Percentiles rank a stretch among this genome's conserved stretches.
phyloP scores from a whole-genome alignment of 306 rosid species.

The Styphnolobium japonicum region DNA sequence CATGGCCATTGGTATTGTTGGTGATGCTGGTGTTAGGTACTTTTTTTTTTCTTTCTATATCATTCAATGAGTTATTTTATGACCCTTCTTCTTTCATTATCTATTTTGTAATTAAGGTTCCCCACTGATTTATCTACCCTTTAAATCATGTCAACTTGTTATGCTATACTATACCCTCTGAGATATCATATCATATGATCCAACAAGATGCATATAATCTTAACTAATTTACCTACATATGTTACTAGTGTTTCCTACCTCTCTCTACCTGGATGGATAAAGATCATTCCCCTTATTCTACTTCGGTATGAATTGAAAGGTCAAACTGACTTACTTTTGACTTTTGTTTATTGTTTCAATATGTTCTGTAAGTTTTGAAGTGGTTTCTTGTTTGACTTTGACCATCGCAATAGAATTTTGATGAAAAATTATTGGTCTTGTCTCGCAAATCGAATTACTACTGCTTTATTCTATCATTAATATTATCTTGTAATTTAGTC shows the following conservation, averaged over 20 bases:
- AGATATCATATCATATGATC: neutral
- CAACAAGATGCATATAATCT: neutral
- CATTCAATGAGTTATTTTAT: neutral
- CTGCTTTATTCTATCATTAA: neutral
- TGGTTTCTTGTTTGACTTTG: neutral
- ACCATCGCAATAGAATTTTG: neutral
- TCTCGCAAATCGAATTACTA: neutral
- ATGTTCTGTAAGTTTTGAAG: neutral
- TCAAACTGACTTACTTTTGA: neutral
- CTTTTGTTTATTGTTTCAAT: neutral
- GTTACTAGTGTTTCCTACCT: neutral
- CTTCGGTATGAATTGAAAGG: neutral
- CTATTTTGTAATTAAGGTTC: neutral
- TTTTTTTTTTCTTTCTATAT: neutral
- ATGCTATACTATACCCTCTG: neutral
- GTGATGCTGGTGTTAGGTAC: slow-evolving; percentile 81
- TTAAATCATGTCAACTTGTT: neutral
- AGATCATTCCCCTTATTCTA: neutral
- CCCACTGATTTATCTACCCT: neutral
- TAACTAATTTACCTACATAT: neutral
- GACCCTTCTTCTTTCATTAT: neutral
- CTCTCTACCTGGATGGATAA: neutral
- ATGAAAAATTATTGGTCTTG: neutral
- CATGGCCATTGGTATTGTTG: slow-evolving; percentile 73
- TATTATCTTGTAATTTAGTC: neutral